Evolutionary conservation across 2,329 filamentous ascomycete genomes (phyloP), one percentile per base, ranked within the genome.

Genomic region (Colletotrichum horii): DNA sequence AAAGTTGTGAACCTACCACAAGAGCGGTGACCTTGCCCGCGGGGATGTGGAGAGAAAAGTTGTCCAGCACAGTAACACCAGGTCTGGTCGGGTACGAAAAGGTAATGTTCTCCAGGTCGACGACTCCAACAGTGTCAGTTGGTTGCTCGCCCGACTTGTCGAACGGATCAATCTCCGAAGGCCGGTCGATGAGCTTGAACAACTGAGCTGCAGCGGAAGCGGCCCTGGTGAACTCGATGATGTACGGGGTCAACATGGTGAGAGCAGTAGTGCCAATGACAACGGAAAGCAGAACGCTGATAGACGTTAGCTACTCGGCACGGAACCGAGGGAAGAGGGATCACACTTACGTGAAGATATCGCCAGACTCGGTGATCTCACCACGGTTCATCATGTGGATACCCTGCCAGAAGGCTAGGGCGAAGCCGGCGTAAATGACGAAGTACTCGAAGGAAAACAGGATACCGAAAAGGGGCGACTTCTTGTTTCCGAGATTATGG

Each of bases 51-150:
- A 89, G 80, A 3, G 82, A 84, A 34, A 89, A 85, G 48, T 85
- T 79, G 14, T 87, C 80, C 11, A 89, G 77, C 2, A 89, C 86
- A 1, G 81, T 82, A 11, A 84, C 82, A 3, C 85, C 83, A 1
- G 87, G 87, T 0, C 88, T 80, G 2, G 83, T 85, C 0, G 88
- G 88, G 76, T 90, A 89, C 3, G 83, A 80, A 73, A 89, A 88
- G 1, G 79, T 82, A n/a, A 89, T 78, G 22, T 84, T 82, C 9
- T 85, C 80, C 14, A 89, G 76, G 19, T 85, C 80, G 5, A 89
- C 80, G 4, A 80, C 74, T 6, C 85, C 84, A 3, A 78, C 30
- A 1, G 81, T 82, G 19, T 81, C 77, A 2, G 77, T 70, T 0
- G 83, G 83, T 26, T 76, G 77, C 55, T 81, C 81, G 19, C 85